Conservation (phyloP, 202 grass and related monocot species). For the Panicum virgatum region DNA sequence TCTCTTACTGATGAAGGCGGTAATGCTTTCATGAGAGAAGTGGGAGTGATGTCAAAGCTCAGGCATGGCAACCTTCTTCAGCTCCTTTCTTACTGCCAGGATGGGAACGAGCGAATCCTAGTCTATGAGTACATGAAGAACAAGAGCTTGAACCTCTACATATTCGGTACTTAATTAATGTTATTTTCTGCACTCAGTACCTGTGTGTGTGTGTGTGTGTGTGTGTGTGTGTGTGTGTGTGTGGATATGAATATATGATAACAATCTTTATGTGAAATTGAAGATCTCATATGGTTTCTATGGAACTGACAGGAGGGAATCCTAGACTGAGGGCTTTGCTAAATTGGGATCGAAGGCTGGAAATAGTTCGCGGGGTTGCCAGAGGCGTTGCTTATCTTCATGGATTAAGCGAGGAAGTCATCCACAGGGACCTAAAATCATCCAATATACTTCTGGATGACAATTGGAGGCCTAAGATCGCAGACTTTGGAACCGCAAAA, state of each 20-base stretch:
- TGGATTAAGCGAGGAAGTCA: not conserved
- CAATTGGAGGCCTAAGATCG: conserved; percentile 12
- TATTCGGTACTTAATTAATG: conserved; percentile 17
- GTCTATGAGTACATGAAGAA: conserved; percentile 24
- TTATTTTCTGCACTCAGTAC: not conserved
- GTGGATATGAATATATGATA: too few species aligned
- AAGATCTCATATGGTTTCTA: not conserved
- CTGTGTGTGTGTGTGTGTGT: not conserved
- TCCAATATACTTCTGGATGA: conserved; percentile 38
- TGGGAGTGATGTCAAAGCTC: conserved; percentile 6
- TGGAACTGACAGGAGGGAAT: not conserved
- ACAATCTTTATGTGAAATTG: not conserved
- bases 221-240: too few species aligned
- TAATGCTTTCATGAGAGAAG: not conserved
- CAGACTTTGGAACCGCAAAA: conserved; percentile 37
- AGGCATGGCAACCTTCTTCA: not conserved
- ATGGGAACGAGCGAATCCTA: not conserved
- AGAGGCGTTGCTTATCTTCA: conserved; percentile 33
- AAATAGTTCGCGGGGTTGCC: conserved; percentile 2
- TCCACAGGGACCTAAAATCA: conserved; percentile 38
- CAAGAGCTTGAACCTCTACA: not conserved
- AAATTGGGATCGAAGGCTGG: conserved; percentile 9
- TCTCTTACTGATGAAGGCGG: not conserved
- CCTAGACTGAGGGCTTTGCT: not conserved
- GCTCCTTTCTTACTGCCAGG: not conserved